A percentile compares a stretch with the other conserved stretches of the same genome.
phyloP scores from a whole-genome alignment of 495 filamentous ascomycete species.

The Cercophora samala region DNA sequence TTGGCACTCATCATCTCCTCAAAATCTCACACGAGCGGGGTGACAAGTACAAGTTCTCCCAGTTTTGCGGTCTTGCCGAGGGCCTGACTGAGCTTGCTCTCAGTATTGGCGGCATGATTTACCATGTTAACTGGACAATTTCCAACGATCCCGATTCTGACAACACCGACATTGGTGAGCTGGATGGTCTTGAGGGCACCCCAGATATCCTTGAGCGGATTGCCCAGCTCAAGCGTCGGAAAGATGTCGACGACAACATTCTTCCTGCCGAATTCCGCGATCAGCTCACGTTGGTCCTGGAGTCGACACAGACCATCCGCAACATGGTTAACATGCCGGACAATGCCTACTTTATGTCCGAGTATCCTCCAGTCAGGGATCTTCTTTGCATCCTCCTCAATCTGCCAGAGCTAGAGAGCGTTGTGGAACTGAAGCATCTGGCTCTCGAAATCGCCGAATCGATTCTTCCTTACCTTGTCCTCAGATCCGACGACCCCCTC shows the following conservation, averaged over 20 bases:
- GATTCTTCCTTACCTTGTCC: slow-evolving; percentile 71
- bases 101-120: slow-evolving; percentile 69
- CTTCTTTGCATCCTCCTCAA: slow-evolving; percentile 77
- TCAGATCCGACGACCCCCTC: slow-evolving; percentile 69
- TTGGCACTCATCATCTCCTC: slow-evolving; percentile 85
- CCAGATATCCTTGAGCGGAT: slow-evolving; percentile 69
- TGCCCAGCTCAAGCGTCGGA: slow-evolving; percentile 43
- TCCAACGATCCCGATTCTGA: slow-evolving; percentile 60
- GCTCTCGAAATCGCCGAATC: slow-evolving; percentile 92
- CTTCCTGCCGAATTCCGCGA: slow-evolving; percentile 70
- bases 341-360: slow-evolving; percentile 79
- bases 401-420: slow-evolving; percentile 66
- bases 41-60: slow-evolving; percentile 92
- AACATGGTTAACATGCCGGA: slow-evolving; percentile 91
- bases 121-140: slow-evolving; percentile 76
- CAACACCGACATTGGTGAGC: slow-evolving; percentile 48
- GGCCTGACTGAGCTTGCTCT: slow-evolving; percentile 80
- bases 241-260: slow-evolving; percentile 64
- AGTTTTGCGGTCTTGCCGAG: slow-evolving; percentile 85
- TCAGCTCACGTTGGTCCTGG: slow-evolving; percentile 69
- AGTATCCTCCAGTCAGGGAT: slow-evolving; percentile 68
- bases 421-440: slow-evolving; percentile 86
- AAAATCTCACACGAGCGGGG: slow-evolving; percentile 92
- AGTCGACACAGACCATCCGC: slow-evolving; percentile 81
- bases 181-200: slow-evolving; percentile 78